Evolutionary conservation across 768 basidiomycete species (phyloP).

Genomic region (Tephrocybe sp.): DNA sequence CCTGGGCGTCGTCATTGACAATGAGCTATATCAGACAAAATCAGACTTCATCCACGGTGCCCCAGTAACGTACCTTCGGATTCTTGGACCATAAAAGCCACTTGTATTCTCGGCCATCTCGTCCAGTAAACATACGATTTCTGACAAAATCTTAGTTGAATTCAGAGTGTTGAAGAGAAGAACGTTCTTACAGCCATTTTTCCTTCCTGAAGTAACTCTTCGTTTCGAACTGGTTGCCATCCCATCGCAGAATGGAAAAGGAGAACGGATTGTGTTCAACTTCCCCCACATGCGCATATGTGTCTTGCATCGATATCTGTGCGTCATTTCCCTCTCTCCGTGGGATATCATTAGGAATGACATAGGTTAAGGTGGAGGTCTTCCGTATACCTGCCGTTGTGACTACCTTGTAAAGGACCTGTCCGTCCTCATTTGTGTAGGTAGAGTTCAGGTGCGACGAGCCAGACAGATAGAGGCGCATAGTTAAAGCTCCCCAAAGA

Average conservation of each 20-base stretch:
- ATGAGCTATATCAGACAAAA: constrained; percentile 2
- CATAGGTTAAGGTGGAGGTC: constrained; percentile 8
- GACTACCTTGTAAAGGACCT: constrained; percentile 22
- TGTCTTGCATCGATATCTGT: constrained; percentile 9
- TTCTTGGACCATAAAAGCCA: constrained; percentile 13
- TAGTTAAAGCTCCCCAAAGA: too few species aligned
- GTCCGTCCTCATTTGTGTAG: constrained; percentile 22
- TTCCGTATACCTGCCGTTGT: constrained; percentile 5
- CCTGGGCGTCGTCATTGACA: constrained; percentile 5
- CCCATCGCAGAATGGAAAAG: constrained; percentile 29
- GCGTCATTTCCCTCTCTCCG: background rate
- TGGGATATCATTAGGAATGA: constrained; percentile 11
- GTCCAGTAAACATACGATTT: constrained; percentile 20
- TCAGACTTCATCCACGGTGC: background rate
- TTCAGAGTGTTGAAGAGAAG: background rate
- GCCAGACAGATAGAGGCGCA: constrained; percentile 19
- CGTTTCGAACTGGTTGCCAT: constrained; percentile 24
- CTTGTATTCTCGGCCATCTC: constrained; percentile 21
- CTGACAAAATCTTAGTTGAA: constrained; percentile 3
- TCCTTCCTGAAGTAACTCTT: constrained; percentile 25
- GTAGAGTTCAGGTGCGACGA: constrained; percentile 17
- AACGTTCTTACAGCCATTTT: constrained; percentile 17
- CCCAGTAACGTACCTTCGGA: constrained; percentile 8
- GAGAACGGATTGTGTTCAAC: constrained; percentile 6
- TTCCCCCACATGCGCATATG: constrained; percentile 10